Evolutionary conservation across 192 early-diverging fungal genomes (phyloP), one percentile per base, ranked within the genome.

Genomic region (Gryganskiella cystojenkinii): DNA sequence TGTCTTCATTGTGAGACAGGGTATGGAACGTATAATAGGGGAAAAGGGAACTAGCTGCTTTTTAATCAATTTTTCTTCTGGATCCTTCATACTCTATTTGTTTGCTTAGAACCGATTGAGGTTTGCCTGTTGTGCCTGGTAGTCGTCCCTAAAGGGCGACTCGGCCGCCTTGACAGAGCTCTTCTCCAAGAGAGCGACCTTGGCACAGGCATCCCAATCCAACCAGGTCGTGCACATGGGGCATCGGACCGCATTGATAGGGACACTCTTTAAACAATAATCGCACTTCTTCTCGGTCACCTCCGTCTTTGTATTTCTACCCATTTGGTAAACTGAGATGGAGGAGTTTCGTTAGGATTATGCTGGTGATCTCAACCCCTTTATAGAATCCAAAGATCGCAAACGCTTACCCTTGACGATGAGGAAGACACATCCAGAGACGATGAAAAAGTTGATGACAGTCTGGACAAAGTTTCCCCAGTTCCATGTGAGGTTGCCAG

Each of bases 381-480:
- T n/a, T n/a, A n/a, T n/a, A n/a, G n/a, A n/a, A 44, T 49, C 7
- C 35, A 15, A 19, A 10, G 20, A 13, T 3, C 1, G 35, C 20
- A 8, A 14, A 33, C 35, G 24, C 45, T 20, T 66, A 79, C 74
- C 51, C 72, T 90, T 89, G 27, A 92, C 84, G 40, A 92, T 56
- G 56, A 91, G 76, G 61, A 86, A 92, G 57, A 92, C 69, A 28
- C 82, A 81, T 43, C 70, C 50, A 31, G 82, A 66, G 50, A 89
- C 82, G 49, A 92, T 83, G 52, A 92, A 49, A 58, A 92, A 91
- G 72, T 88, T 92, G 81, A 92, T 81, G 55, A 88, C 58, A 28
- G 78, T 75, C 52, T 89, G 84, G 33, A 92, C 44, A 68, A 92
- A 92, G 52, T 87, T 84, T 14, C 90, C 90, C 64, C 81, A 89